These are phyloP conservation scores for Gynostemma pentaphyllum DNA, from an alignment of 306 rosid species.

Conservation along the genomic window DNA sequence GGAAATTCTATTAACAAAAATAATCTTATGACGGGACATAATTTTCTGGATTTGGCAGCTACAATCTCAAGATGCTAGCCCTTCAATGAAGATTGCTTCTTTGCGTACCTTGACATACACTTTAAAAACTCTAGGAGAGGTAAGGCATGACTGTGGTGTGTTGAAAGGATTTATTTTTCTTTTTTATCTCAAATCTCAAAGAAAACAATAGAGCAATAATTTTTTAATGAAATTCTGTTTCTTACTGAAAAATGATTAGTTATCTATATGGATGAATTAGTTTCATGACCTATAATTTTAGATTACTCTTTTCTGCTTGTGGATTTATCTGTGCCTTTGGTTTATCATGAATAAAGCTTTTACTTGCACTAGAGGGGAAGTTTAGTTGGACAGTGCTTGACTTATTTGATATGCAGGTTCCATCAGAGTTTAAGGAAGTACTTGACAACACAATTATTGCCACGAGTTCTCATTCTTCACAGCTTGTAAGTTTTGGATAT, in stretches of 20 bases:
- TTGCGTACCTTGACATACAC: constrained; percentile 73
- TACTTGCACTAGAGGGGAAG: background rate
- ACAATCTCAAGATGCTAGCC: constrained; percentile 61
- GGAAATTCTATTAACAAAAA: too few species aligned
- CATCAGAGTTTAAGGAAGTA: constrained; percentile 78
- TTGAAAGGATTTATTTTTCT: background rate
- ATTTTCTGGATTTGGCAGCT: constrained; percentile 37
- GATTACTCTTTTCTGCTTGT: background rate
- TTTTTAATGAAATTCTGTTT: background rate
- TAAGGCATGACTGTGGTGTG: constrained; percentile 18
- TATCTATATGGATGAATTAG: too few species aligned
- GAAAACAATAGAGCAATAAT: background rate
- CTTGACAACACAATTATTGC: constrained; percentile 86
- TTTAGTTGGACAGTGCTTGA: constrained; percentile 14
- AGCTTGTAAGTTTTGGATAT: constrained; percentile 51
- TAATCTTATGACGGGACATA: background rate
- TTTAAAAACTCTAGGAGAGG: constrained; percentile 87
- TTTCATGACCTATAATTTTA: background rate
- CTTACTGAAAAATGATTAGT: background rate
- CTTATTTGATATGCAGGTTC: constrained; percentile 59
- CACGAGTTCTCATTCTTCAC: constrained; percentile 74
- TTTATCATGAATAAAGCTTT: background rate
- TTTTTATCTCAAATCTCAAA: too few species aligned
- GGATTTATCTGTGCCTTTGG: background rate
- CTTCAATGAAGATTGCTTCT: constrained; percentile 77